Percentiles rank a stretch among this genome's conserved stretches.
phyloP scores from a whole-genome alignment of 1,139 yeast species.

The Lodderomyces theae region DNA sequence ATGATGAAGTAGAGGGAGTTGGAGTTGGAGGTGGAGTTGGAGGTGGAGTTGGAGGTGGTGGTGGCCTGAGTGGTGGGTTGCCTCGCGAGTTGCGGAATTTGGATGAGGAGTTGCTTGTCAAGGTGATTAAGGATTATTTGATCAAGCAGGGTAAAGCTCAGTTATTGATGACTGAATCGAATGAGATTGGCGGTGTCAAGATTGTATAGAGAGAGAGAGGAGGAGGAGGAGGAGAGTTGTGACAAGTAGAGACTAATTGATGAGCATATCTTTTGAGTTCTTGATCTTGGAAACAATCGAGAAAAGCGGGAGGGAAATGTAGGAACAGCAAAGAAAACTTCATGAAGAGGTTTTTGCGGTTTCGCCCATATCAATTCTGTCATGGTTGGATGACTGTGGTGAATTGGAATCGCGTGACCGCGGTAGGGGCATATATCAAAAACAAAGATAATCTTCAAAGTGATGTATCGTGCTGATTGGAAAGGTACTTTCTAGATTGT shows the following conservation, averaged over 20 bases:
- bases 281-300: no score
- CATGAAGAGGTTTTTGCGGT: no score
- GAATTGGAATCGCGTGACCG: no score
- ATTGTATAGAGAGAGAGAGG: constrained; percentile 31
- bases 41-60: background rate
- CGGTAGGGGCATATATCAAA: constrained; percentile 4
- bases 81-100: constrained; percentile 61
- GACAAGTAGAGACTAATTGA: no score
- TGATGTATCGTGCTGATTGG: background rate
- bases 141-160: constrained; percentile 70
- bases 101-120: constrained; percentile 55
- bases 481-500: constrained; percentile 5
- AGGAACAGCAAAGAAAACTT: no score
- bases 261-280: no score
- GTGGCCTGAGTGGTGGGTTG: constrained; percentile 22
- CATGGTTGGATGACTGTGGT: background rate
- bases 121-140: constrained; percentile 53
- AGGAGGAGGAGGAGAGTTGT: no score
- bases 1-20: constrained; percentile 8
- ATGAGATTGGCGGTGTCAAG: constrained; percentile 67
- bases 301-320: no score
- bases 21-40: background rate
- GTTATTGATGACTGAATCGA: constrained; percentile 55
- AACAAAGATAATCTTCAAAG: no score
- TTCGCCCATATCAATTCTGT: no score